Evolutionary conservation across 179 eudicot genomes (phyloP).

Genomic region (Corrigiola litoralis): DNA sequence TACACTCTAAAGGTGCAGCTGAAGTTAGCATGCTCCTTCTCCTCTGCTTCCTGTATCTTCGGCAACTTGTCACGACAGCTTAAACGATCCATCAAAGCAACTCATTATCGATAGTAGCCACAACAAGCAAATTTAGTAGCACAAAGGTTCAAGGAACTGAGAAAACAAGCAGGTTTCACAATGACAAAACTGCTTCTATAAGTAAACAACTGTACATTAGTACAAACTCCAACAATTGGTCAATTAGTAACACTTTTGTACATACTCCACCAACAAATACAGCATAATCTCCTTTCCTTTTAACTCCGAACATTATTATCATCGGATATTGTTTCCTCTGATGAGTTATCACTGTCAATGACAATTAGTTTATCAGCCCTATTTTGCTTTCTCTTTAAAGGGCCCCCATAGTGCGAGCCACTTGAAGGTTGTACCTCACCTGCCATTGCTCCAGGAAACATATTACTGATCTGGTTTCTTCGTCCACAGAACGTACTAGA

Average conservation of each 20-base stretch:
- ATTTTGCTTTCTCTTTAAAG: conserved; percentile 11
- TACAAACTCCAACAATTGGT: too few relatives aligned
- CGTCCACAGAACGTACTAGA: conserved; percentile 7
- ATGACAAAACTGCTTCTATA: conserved; percentile 13
- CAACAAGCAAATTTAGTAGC: not conserved
- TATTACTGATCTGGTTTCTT: conserved; percentile 4
- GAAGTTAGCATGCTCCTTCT: too few relatives aligned
- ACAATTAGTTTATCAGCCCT: conserved; percentile 27
- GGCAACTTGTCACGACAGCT: too few relatives aligned
- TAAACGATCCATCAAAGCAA: too few relatives aligned
- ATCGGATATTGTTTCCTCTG: conserved; percentile 72
- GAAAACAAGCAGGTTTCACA: not conserved
- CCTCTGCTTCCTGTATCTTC: too few relatives aligned
- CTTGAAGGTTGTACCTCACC: conserved; percentile 6
- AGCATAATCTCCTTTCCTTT: conserved; percentile 4
- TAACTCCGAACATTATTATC: conserved; percentile 31
- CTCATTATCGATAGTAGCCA: too few relatives aligned
- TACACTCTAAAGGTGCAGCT: too few relatives aligned
- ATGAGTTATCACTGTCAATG: conserved; percentile 59
- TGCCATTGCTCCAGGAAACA: not conserved
- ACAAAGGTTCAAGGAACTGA: not conserved
- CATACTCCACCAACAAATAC: conserved; percentile 5
- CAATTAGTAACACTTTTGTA: conserved; percentile 29
- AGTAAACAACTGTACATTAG: conserved; percentile 22
- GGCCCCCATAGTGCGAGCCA: not conserved